These are phyloP conservation scores for Leccinum disarticulatum DNA, from an alignment of 768 basidiomycete genomes.

Conservation along the genomic window DNA sequence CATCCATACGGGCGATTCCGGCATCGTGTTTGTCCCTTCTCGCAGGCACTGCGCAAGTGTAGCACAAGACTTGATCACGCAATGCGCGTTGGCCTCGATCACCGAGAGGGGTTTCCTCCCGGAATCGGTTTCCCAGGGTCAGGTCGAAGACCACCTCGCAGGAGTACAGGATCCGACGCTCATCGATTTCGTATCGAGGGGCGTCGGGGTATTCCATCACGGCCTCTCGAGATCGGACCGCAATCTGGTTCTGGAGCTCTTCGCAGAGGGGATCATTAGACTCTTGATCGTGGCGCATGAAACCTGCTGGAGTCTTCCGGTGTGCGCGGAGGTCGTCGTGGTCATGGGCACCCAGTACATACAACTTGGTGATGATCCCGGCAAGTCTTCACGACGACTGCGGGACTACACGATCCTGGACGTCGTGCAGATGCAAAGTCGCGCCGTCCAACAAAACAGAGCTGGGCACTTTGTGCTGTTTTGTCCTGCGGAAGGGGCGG, in stretches of 20 bases:
- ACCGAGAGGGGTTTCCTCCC: constrained; percentile 69
- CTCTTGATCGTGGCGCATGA: constrained; percentile 83
- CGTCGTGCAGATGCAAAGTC: constrained; percentile 88
- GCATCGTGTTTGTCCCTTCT: constrained; percentile 89
- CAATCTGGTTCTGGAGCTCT: constrained; percentile 74
- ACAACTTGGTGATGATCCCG: constrained; percentile 39
- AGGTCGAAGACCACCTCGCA: constrained; percentile 57
- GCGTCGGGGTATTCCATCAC: constrained; percentile 85
- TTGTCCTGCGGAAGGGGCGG: constrained; percentile 84
- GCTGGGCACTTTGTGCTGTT: constrained; percentile 78
- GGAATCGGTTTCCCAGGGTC: constrained; percentile 44
- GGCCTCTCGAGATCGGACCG: constrained; percentile 69
- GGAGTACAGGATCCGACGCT: constrained; percentile 63
- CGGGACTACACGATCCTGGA: constrained; percentile 81
- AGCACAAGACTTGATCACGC: constrained; percentile 84
- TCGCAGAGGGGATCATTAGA: constrained; percentile 72
- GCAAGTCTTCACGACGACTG: constrained; percentile 60
- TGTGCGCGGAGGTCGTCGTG: constrained; percentile 77
- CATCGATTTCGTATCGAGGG: constrained; percentile 74
- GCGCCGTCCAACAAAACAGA: constrained; percentile 65
- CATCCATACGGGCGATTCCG: constrained; percentile 43
- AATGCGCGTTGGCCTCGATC: constrained; percentile 75
- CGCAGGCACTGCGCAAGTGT: constrained; percentile 69
- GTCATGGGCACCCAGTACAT: constrained; percentile 93
- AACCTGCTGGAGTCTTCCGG: constrained; percentile 86